Percentiles rank a stretch among this genome's conserved stretches.
Conservation (phyloP, 225 moss, liverwort and hornwort species). For the Marchantia paleacea region DNA sequence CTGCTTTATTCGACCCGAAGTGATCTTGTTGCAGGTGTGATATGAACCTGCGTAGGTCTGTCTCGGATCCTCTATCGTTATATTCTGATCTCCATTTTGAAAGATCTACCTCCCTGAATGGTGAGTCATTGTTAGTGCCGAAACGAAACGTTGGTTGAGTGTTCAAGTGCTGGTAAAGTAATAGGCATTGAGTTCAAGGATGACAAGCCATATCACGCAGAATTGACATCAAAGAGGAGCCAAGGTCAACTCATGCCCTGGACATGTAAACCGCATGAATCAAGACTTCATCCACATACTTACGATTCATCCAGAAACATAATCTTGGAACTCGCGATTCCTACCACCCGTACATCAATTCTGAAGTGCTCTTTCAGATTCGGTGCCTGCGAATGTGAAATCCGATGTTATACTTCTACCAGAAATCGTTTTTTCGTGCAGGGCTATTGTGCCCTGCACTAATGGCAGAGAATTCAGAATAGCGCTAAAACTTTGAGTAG, state of each 20-base stretch:
- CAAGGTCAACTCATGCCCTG: not conserved
- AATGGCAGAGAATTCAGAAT: too few species aligned
- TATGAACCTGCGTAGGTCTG: slow-evolving; percentile 73
- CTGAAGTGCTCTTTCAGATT: slow-evolving; percentile 68
- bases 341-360: slow-evolving; percentile 85
- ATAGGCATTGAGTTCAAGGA: not conserved
- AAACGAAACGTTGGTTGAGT: too few species aligned
- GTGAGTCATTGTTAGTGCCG: not conserved
- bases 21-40: slow-evolving; percentile 55
- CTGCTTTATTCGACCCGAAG: slow-evolving; percentile 65
- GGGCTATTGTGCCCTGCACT: too few species aligned
- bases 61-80: slow-evolving; percentile 55
- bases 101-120: slow-evolving; percentile 68
- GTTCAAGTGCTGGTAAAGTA: too few species aligned
- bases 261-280: too few species aligned
- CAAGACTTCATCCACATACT: slow-evolving; percentile 22
- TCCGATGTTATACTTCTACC: not conserved
- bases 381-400: slow-evolving; percentile 37
- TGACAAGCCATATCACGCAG: not conserved
- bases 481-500: too few species aligned
- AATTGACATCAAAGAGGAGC: not conserved
- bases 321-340: slow-evolving; percentile 66
- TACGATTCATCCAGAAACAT: slow-evolving; percentile 82
- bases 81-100: slow-evolving; percentile 74
- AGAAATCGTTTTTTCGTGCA: not conserved